Evolutionary conservation across 2,329 filamentous ascomycete species (phyloP), one percentile per base, ranked within the genome.

Genomic region (Colletotrichum sp.): DNA sequence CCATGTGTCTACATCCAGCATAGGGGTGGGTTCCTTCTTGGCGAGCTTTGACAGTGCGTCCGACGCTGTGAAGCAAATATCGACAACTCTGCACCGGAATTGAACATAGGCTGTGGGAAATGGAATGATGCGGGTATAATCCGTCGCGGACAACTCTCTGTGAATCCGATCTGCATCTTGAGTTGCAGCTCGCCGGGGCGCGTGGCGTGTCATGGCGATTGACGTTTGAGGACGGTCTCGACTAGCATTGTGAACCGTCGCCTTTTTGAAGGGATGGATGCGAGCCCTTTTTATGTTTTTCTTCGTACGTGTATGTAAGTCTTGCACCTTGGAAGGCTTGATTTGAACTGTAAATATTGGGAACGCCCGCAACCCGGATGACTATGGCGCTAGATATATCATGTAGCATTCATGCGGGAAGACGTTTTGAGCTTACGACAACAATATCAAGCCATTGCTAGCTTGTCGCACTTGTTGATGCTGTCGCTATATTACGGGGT

Each of bases 191-290:
- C 44, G 44, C 44, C 6, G 44, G 19, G 2, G 19, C 9, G 19
- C 44, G 19, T 48, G 44, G 44, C 44, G 19, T 48, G 44, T n/a
- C 44, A 48, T 48, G 3, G 39, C 39, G 9, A 3, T 9, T 48
- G 44, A 48, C 19, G 44, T 3, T 4, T 48, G 44, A 13, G 44
- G 0, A 48, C 44, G 44, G 19, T 13, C 44, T 48, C 44, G 44
- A 22, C 9, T 6, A 22, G 44, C 9, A 22, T 22, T 48, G 0
- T 44, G 39, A 19, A n/a, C 9, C n/a, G 39, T 44, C 39, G 0
- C 0, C 19, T n/a, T 9, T n/a, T 3, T 44, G 19, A 3, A 3
- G 0, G 19, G 9, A 44, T 4, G 39, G 0, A 13, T 13, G n/a
- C 44, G 44, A n/a, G 11, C 44, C 19, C 44, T 22, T 48, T 48